phyloP scores from a whole-genome alignment of 2,329 filamentous ascomycete genomes.

The Paradendryphiella salina region DNA sequence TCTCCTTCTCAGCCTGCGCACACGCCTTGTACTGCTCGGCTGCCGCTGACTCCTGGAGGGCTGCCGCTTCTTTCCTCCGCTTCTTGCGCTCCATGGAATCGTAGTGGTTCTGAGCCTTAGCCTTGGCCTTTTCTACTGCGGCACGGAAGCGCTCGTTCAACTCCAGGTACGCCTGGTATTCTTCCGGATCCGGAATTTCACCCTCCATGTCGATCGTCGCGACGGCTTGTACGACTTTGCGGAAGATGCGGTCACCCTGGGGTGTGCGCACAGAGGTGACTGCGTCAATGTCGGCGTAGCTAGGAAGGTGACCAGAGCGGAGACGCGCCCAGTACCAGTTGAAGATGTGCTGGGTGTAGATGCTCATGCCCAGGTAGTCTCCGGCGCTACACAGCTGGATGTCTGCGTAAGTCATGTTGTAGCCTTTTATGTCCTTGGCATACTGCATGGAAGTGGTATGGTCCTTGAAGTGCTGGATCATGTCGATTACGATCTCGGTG shows the following conservation, averaged over 20 bases:
- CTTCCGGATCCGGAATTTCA: background rate
- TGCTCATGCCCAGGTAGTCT: conserved; percentile 2
- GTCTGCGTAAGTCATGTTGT: background rate
- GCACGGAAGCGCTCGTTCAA: conserved; percentile 1
- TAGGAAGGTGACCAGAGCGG: background rate
- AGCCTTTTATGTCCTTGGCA: background rate
- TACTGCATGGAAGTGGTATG: background rate
- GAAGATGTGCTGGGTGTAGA: conserved; percentile 4
- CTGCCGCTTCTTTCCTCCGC: background rate
- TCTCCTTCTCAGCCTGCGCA: background rate
- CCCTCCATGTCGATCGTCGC: background rate
- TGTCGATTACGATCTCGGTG: background rate
- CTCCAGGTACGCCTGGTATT: background rate
- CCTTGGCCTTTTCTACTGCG: background rate
- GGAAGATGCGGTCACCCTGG: background rate
- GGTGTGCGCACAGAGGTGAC: background rate
- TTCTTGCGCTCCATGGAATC: background rate
- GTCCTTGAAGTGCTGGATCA: background rate
- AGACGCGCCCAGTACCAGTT: conserved; percentile 6
- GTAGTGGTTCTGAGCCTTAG: background rate
- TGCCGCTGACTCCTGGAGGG: background rate
- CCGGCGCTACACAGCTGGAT: conserved; percentile 1
- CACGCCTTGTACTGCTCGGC: background rate
- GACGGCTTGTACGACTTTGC: background rate
- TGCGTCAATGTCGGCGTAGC: background rate